Evolutionary conservation across 345 rosid species (phyloP).

Genomic region (Cochlearia excelsa): DNA sequence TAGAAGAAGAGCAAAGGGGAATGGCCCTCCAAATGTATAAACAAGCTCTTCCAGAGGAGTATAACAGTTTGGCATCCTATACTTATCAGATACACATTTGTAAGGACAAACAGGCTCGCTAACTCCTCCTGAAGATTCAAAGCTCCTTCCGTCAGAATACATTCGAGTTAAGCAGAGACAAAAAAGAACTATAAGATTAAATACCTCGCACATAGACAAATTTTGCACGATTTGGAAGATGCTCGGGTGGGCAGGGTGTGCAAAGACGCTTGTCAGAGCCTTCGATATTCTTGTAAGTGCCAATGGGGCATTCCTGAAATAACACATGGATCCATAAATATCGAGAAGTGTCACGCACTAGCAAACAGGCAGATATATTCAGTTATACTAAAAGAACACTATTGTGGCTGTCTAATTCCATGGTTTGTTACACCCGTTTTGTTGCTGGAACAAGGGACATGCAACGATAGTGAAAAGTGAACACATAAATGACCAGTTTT

Average conservation of each 20-base stretch:
- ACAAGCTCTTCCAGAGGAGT: constrained; percentile 95
- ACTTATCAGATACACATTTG: constrained; percentile 80
- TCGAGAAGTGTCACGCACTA: constrained; percentile 16
- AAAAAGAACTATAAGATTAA: constrained; percentile 15
- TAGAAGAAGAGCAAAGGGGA: constrained; percentile 70
- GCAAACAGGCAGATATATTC: constrained; percentile 12
- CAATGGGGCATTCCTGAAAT: constrained; percentile 90
- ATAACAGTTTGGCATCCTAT: constrained; percentile 93
- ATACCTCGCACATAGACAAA: constrained; percentile 83
- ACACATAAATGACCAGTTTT: constrained; percentile 7
- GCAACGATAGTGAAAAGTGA: constrained; percentile 4
- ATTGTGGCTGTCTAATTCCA: constrained; percentile 1
- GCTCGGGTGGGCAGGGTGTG: constrained; percentile 71
- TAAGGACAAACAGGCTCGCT: constrained; percentile 68
- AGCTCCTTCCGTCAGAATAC: constrained; percentile 30
- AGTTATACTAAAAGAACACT: not conserved
- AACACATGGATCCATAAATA: constrained; percentile 16
- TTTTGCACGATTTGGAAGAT: constrained; percentile 79
- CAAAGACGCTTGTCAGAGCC: constrained; percentile 89
- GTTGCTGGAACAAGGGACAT: constrained; percentile 9
- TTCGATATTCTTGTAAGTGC: constrained; percentile 79
- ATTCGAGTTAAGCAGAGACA: constrained; percentile 14
- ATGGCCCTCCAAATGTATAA: constrained; percentile 92
- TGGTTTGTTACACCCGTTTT: constrained; percentile 11
- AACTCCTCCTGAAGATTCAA: constrained; percentile 74